Evolutionary conservation across 371 early-diverging fungal species (phyloP), one percentile per base, ranked within the genome.

Genomic region (Rhizomucor pusillus): DNA sequence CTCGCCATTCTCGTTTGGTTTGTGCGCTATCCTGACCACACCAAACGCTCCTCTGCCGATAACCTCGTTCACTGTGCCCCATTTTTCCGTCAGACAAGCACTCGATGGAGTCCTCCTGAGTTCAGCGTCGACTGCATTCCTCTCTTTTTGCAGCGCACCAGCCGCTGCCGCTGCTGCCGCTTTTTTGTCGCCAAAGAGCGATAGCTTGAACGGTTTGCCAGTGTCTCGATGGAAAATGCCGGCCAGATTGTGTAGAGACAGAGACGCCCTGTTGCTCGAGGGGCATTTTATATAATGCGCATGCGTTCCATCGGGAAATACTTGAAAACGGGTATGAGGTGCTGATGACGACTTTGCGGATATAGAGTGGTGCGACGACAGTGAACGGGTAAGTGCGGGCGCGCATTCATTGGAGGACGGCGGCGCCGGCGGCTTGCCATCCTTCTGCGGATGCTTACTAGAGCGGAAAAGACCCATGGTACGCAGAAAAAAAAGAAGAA

Each of bases 11-110:
- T 56, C 59, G 39, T 71, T 73, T 33, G 57, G 44, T 48, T 71
- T 74, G 46, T 76, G 77, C 36, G 67, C 69, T 43, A 78, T 57
- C 24, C 75, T 62, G 5, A 81, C 81, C 14, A 78, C 63, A 33
- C 81, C 81, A 43, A 73, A 78, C 0, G 78, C 68, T 23, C 81
- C 81, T 44, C 69, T 71, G 9, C 81, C 81, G 40, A 81, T 71
- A 11, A 76, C 62, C 54, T 78, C 75, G n/a, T 75, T 75, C 23
- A 72, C 68, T 12, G 63, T 64, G n/a, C 81, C 81, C 65, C 71
- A 80, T 52, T 77, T 80, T 43, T 69, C 59, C 1, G 62, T 56
- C 25, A 80, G 40, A 1, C 63, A 66, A 3, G 16, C n/a, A 40
- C 60, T 53, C 1, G 60, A 54, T 11, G 50, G 12, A 6, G 35